Evolutionary conservation across 2,329 filamentous ascomycete species (phyloP), one percentile per base, ranked within the genome.

Genomic region (Exophiala xenobiotica): DNA sequence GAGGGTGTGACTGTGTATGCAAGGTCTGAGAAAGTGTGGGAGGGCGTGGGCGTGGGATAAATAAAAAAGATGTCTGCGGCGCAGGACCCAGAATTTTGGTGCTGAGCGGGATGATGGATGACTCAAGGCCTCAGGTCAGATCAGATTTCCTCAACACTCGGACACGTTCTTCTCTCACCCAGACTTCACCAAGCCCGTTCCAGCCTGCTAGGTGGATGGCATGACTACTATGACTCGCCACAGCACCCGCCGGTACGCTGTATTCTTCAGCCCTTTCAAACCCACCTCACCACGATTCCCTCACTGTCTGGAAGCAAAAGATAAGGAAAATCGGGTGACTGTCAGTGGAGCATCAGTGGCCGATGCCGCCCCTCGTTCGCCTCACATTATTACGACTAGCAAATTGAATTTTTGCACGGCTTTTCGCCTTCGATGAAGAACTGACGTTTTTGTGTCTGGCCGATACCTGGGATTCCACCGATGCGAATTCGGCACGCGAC

Each of bases 1-100:
- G 39, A 42, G 41, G 43, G 14, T 38, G 40, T 49, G 65, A 66
- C 58, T 63, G 44, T 35, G 37, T 37, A 50, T 59, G 56, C 53
- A 49, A 52, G 51, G 39, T 47, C 40, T 46, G 47, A 54, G 49
- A 53, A 43, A 50, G 43, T 49, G 55, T 55, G 50, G 54, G 54
- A 48, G 38, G 55, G 49, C 45, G 51, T 49, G 56, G 51, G 51
- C 51, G 53, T 57, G 49, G 48, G 52, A 56, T 40, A 49, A 50
- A 55, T 58, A 52, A 56, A 53, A 60, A 52, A 54, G 39, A 31
- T 24, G 44, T 14, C 31, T 35, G 31, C 31, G 29, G 31, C 50
- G 37, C 23, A 24, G 47, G 51, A 14, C 35, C 54, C 46, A 48
- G 57, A 56, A 52, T 54, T 55, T 58, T 45, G 40, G 53, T 26